These are phyloP conservation scores for Aureobasidium zeae DNA, from an alignment of 2,329 filamentous ascomycete genomes.

Conservation along the genomic window DNA sequence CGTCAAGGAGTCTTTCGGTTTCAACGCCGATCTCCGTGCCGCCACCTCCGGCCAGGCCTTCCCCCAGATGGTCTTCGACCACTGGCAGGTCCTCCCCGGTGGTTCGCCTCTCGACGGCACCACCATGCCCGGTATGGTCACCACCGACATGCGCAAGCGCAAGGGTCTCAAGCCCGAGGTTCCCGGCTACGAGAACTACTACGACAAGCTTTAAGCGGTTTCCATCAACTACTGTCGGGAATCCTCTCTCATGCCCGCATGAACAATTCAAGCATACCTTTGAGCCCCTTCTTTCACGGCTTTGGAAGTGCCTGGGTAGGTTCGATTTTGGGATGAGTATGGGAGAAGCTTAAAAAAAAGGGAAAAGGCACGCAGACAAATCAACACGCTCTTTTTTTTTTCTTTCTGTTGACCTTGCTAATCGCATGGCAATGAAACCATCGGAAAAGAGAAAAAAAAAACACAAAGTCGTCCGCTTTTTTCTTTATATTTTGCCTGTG, in stretches of 20 bases:
- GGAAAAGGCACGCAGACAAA: conserved; percentile 6
- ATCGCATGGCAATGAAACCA: conserved; percentile 15
- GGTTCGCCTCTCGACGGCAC: conserved; percentile 79
- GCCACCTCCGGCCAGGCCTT: conserved; percentile 96
- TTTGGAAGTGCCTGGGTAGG: conserved; percentile 14
- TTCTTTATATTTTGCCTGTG: too few species aligned
- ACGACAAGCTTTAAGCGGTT: conserved; percentile 84
- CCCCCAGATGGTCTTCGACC: conserved; percentile 97
- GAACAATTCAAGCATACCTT: conserved; percentile 15
- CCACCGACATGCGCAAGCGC: conserved; percentile 89
- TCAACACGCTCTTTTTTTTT: too few species aligned
- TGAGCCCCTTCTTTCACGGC: conserved; percentile 12
- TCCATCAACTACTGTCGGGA: conserved; percentile 13
- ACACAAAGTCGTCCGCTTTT: too few species aligned
- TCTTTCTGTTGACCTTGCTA: conserved; percentile 5
- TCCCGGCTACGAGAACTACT: conserved; percentile 93
- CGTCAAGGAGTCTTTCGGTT: conserved; percentile 97
- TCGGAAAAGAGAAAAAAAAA: too few species aligned
- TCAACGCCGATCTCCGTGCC: conserved; percentile 93
- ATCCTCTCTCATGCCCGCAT: conserved; percentile 14
- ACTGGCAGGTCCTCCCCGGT: conserved; percentile 95
- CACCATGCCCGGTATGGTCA: conserved; percentile 73
- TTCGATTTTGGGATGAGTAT: conserved; percentile 13
- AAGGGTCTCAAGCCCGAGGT: conserved; percentile 98
- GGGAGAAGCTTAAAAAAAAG: too few species aligned